phyloP scores from a whole-genome alignment of 768 basidiomycete species.

The Rhodocollybia butyracea region DNA sequence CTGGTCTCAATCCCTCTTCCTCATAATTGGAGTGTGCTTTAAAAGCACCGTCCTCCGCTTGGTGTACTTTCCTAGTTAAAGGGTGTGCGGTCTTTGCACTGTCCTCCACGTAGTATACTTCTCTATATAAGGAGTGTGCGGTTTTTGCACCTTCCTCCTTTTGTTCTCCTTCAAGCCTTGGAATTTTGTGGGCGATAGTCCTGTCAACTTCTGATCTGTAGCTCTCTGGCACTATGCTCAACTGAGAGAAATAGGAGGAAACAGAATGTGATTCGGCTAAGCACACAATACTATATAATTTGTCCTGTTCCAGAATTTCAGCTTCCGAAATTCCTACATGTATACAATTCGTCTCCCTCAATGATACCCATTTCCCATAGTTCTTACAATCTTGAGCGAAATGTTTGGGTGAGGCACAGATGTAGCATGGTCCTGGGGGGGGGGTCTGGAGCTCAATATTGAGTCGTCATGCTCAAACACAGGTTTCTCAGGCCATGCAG shows the following conservation, averaged over 20 bases:
- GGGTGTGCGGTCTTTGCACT: not conserved
- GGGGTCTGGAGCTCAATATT: not conserved
- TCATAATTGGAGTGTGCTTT: not conserved
- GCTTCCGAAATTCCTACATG: not conserved
- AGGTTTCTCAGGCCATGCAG: not conserved
- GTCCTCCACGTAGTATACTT: not conserved
- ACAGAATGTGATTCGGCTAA: not conserved
- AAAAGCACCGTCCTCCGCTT: not conserved
- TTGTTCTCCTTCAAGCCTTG: too few relatives aligned
- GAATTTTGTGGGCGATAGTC: too few relatives aligned
- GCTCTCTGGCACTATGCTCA: too few relatives aligned
- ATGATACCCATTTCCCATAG: not conserved
- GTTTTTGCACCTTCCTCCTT: too few relatives aligned
- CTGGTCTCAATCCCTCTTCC: too few relatives aligned
- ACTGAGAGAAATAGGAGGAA: not conserved
- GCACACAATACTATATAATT: not conserved
- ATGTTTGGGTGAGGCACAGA: not conserved
- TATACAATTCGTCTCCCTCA: not conserved
- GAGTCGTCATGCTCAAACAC: not conserved
- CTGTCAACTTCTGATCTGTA: too few relatives aligned
- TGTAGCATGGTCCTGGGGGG: not conserved
- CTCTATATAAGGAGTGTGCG: not conserved
- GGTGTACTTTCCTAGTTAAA: not conserved
- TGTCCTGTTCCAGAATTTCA: not conserved
- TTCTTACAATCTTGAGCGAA: not conserved